A percentile compares a stretch with the other conserved stretches of the same genome.
Evolutionary conservation across 148 eudicot species (phyloP).

Genomic region (Heliosperma pusillum): DNA sequence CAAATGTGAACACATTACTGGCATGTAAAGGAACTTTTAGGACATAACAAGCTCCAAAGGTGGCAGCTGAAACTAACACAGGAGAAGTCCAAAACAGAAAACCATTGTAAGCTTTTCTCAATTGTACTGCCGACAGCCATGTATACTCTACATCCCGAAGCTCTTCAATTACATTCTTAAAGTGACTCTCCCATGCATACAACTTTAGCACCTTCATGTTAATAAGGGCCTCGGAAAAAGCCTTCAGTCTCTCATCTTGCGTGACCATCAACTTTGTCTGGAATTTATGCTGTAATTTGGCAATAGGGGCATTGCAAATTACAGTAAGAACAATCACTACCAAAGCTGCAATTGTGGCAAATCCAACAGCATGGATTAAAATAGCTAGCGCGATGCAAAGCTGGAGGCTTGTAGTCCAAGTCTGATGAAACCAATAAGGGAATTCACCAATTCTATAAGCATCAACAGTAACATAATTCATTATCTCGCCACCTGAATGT

Average conservation of each 20-base stretch:
- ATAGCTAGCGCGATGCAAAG: slow-evolving; percentile 57
- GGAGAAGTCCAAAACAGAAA: slow-evolving; percentile 67
- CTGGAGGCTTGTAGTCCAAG: slow-evolving; percentile 73
- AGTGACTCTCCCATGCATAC: slow-evolving; percentile 77
- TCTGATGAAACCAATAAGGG: slow-evolving; percentile 74
- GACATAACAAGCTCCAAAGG: slow-evolving; percentile 60
- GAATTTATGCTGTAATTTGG: slow-evolving; percentile 59
- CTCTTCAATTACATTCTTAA: slow-evolving; percentile 60
- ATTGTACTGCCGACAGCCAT: slow-evolving; percentile 55
- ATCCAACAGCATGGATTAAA: slow-evolving; percentile 51
- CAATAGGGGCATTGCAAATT: slow-evolving; percentile 61
- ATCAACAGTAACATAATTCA: slow-evolving; percentile 74
- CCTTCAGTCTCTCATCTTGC: slow-evolving; percentile 64
- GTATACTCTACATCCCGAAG: slow-evolving; percentile 45
- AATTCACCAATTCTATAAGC: slow-evolving; percentile 83
- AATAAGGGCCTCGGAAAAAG: slow-evolving; percentile 55
- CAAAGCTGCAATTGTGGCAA: slow-evolving; percentile 57
- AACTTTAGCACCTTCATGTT: slow-evolving; percentile 75
- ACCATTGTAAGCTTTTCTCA: slow-evolving; percentile 52
- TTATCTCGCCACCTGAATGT: slow-evolving; percentile 81
- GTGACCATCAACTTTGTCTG: slow-evolving; percentile 65
- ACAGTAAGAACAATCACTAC: slow-evolving; percentile 54
- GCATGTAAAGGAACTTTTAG: slow-evolving; percentile 61
- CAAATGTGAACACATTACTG: slow-evolving; percentile 83
- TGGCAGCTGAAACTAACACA: slow-evolving; percentile 45